These are phyloP conservation scores for Lasiodiplodia citricola DNA, from an alignment of 2,329 filamentous ascomycete genomes.

Conservation along the genomic window DNA sequence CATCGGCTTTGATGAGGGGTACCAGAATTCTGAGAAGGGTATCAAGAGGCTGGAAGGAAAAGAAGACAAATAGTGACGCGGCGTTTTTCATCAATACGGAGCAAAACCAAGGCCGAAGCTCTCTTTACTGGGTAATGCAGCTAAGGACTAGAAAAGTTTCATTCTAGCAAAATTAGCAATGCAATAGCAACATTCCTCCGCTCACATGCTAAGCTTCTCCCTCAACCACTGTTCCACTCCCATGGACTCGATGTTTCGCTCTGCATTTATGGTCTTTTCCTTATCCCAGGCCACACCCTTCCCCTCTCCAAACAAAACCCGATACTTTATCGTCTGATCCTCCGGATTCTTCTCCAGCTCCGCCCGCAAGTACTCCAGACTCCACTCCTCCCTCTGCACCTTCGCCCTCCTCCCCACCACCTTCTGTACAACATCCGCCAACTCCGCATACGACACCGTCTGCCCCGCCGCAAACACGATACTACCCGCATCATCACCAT, in stretches of 20 bases:
- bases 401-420: slow-evolving; percentile 41
- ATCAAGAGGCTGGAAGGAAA: slow-evolving; percentile 42
- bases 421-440: slow-evolving; percentile 60
- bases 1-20: slow-evolving; percentile 54
- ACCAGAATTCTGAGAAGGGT: slow-evolving; percentile 47
- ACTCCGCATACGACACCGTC: slow-evolving; percentile 61
- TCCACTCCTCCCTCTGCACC: slow-evolving; percentile 60
- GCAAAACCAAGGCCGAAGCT: background rate
- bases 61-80: background rate
- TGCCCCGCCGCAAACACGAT: slow-evolving; percentile 67
- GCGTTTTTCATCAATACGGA: background rate
- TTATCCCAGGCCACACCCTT: slow-evolving; percentile 65
- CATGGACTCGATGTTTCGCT: slow-evolving; percentile 54
- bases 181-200: background rate
- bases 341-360: slow-evolving; percentile 55
- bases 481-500: slow-evolving; percentile 36
- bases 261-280: slow-evolving; percentile 58
- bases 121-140: background rate
- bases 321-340: slow-evolving; percentile 63
- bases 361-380: slow-evolving; percentile 48
- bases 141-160: background rate
- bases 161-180: background rate
- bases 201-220: slow-evolving; percentile 28
- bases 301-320: slow-evolving; percentile 64
- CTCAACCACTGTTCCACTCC: slow-evolving; percentile 50